phyloP scores from a whole-genome alignment of 2,329 filamentous ascomycete genomes.

The Fusarium citri region DNA sequence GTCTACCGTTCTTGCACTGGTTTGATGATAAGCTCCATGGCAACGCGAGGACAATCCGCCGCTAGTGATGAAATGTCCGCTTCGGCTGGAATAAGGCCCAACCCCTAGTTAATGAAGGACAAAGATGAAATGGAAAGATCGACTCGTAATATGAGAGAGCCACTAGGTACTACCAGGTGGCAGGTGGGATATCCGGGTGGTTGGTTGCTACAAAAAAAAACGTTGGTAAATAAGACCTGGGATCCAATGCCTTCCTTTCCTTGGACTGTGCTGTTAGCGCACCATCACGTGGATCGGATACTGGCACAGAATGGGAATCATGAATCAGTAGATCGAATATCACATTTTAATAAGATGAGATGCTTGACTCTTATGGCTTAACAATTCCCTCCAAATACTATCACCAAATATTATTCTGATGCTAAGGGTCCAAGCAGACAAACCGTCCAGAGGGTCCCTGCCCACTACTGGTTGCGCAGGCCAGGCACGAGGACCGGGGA shows the following conservation, averaged over 20 bases:
- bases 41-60: slow-evolving; percentile 20
- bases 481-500: slow-evolving; percentile 37
- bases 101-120: slow-evolving; percentile 28
- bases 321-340: slow-evolving; percentile 4
- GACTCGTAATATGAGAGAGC: slow-evolving; percentile 18
- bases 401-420: slow-evolving; percentile 23
- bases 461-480: slow-evolving; percentile 39
- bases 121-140: slow-evolving; percentile 19
- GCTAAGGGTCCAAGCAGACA: slow-evolving; percentile 38
- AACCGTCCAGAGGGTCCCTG: slow-evolving; percentile 26
- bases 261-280: slow-evolving; percentile 1
- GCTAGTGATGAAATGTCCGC: slow-evolving; percentile 16
- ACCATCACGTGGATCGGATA: background rate
- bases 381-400: background rate
- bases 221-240: slow-evolving; percentile 14
- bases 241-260: slow-evolving; percentile 5
- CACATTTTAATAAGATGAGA: slow-evolving; percentile 21
- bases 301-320: background rate
- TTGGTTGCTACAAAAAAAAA: slow-evolving; percentile 9
- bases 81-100: slow-evolving; percentile 16
- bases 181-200: slow-evolving; percentile 17
- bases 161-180: slow-evolving; percentile 6
- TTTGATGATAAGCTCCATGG: slow-evolving; percentile 12
- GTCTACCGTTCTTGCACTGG: slow-evolving; percentile 14
- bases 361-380: background rate